These are phyloP conservation scores for Aspergillus cristatus DNA, from an alignment of 495 filamentous ascomycete genomes.

Conservation along the genomic window DNA sequence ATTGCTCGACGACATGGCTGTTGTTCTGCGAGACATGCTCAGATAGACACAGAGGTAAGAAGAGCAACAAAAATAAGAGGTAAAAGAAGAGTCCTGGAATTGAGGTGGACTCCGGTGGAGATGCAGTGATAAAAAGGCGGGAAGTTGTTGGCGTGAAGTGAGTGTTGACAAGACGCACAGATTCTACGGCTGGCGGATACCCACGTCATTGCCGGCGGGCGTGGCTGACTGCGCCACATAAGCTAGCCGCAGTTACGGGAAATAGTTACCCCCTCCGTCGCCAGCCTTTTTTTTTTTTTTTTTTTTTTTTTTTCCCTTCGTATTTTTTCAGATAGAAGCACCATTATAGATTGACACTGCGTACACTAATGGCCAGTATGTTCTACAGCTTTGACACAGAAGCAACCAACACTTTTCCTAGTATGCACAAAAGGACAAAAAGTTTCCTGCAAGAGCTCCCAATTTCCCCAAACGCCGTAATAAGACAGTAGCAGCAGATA, in stretches of 20 bases:
- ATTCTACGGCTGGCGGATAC: constrained; percentile 15
- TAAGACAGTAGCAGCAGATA: constrained; percentile 34
- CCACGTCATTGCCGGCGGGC: constrained; percentile 31
- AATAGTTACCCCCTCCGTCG: not conserved
- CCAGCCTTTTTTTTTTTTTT: not conserved
- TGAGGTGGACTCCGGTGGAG: constrained; percentile 4
- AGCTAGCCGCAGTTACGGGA: constrained; percentile 15
- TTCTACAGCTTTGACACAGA: constrained; percentile 31
- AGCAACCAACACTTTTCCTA: constrained; percentile 27
- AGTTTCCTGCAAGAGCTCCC: constrained; percentile 40
- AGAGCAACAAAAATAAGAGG: constrained; percentile 2
- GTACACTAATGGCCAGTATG: too few relatives aligned
- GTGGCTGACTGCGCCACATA: constrained; percentile 22
- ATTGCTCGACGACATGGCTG: constrained; percentile 30
- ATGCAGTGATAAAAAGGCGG: constrained; percentile 14
- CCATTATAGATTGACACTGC: too few relatives aligned
- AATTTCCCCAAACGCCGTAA: constrained; percentile 44
- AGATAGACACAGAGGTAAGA: constrained; percentile 12
- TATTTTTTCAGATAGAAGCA: too few relatives aligned
- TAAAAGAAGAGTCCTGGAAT: not conserved
- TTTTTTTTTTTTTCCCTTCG: not conserved
- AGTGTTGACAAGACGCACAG: constrained; percentile 30
- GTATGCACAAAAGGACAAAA: constrained; percentile 33
- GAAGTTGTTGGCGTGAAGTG: constrained; percentile 16
- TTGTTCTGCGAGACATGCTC: constrained; percentile 41